Evolutionary conservation across 805 yeast species (phyloP), one percentile per base, ranked within the genome.

Genomic region (Starmera dryadoides): DNA sequence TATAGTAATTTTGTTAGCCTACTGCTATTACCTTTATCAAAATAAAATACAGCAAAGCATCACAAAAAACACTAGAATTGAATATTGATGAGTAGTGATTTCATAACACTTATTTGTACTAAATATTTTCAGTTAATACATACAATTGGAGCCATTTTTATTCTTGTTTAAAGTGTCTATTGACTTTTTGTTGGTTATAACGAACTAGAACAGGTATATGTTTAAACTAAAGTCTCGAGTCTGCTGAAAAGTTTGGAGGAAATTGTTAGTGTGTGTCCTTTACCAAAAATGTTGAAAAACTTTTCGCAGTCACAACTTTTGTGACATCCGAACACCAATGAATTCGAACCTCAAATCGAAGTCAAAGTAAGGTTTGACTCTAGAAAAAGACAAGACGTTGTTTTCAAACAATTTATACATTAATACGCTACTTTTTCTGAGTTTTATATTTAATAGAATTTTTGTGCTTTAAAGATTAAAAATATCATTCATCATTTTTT

Each of bases 131-230:
- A 14, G 28, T 25, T 25, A 10, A 32, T 32, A 83, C 93, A 71
- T 83, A 84, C 93, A 71, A 80, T 82, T 81, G 94, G 94, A 80
- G 94, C 94, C 94, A 85, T 83, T 75, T 58, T 68, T 55, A 52
- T 49, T 48, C 36, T 30, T 34, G 17, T 16, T 12, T 7, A 14
- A 32, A 32, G 34, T 32, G 34, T 32, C 34, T 32, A 32, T 32
- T 32, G 34, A 32, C 34, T 39, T 35, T 33, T 42, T 26, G 17
- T 36, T 42, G 38, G 37, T 39, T 23, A 30, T 30, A 30, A 15
- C 10, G 34, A n/a, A 16, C 19, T 20, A 11, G 10, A 20, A 18
- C n/a, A n/a, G n/a, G n/a, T n/a, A n/a, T n/a, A n/a, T n/a, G n/a
- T n/a, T n/a, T n/a, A n/a, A n/a, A n/a, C n/a, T n/a, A n/a, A n/a